phyloP scores from a whole-genome alignment of 129 eudicot genomes.

The Oenanthe sinensis region DNA sequence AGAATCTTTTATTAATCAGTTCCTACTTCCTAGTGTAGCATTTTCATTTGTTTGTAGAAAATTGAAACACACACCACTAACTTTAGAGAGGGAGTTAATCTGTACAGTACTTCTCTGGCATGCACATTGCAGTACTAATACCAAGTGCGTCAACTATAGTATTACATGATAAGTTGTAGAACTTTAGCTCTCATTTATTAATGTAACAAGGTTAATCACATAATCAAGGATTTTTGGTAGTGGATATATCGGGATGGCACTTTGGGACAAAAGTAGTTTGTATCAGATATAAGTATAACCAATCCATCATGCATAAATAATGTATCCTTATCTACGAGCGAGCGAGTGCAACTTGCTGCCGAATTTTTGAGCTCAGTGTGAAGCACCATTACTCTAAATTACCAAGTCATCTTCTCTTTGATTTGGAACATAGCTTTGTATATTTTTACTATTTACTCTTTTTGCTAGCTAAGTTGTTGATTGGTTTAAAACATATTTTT shows the following conservation, averaged over 20 bases:
- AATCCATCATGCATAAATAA: neutral
- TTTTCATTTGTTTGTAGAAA: neutral
- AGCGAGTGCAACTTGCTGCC: neutral
- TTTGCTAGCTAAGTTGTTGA: neutral
- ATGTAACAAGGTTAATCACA: neutral
- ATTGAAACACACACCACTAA: neutral
- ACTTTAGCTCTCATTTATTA: neutral
- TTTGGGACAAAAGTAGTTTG: neutral
- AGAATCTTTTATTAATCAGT: neutral
- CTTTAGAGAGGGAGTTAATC: neutral
- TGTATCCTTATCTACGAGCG: neutral
- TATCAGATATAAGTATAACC: neutral
- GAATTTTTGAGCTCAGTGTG: neutral
- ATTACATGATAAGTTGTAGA: neutral
- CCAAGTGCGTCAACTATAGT: neutral
- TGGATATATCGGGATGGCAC: neutral
- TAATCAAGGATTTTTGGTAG: neutral
- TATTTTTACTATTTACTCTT: neutral
- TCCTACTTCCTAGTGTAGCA: neutral
- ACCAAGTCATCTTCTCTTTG: neutral
- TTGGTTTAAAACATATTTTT: neutral
- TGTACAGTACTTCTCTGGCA: neutral
- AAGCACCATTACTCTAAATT: neutral
- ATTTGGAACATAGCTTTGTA: neutral
- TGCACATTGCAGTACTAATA: neutral